phyloP scores from a whole-genome alignment of 768 basidiomycete species.

The Psilocybe cyanescens region DNA sequence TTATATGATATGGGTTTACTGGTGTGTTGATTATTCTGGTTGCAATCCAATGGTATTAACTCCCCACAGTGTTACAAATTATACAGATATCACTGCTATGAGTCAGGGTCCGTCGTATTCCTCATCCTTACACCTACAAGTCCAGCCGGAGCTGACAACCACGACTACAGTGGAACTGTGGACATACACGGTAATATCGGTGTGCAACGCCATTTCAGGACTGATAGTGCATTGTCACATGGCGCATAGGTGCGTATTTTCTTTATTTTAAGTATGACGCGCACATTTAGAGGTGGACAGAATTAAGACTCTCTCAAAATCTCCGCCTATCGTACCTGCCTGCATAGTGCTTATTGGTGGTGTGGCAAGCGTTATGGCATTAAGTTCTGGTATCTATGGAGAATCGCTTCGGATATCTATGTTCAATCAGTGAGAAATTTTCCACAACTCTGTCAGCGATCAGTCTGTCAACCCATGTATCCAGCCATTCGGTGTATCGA shows the following conservation, averaged over 20 bases:
- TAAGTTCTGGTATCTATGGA: neutral
- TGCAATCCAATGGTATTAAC: neutral
- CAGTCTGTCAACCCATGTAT: neutral
- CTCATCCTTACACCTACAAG: neutral
- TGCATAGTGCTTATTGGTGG: neutral
- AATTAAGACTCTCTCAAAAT: neutral
- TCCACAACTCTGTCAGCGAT: constrained; percentile 19
- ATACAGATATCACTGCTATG: constrained; percentile 12
- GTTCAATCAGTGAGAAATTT: neutral
- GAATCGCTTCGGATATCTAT: neutral
- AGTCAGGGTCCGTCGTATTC: constrained; percentile 2
- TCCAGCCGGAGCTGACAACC: neutral
- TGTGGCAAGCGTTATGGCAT: neutral
- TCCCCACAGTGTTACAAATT: constrained; percentile 14
- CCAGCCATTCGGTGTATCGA: neutral
- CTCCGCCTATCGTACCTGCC: neutral
- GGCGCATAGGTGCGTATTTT: constrained; percentile 26
- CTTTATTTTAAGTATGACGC: neutral
- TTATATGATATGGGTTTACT: constrained; percentile 30
- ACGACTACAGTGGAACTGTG: constrained; percentile 30
- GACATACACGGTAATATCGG: constrained; percentile 39
- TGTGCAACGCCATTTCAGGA: constrained; percentile 37
- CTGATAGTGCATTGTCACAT: constrained; percentile 41
- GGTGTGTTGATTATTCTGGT: constrained; percentile 13
- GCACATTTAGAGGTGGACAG: neutral